Base-by-base conservation (phyloP, 2,329 filamentous ascomycete genomes). In the Chrysoporthe austroafricana region DNA sequence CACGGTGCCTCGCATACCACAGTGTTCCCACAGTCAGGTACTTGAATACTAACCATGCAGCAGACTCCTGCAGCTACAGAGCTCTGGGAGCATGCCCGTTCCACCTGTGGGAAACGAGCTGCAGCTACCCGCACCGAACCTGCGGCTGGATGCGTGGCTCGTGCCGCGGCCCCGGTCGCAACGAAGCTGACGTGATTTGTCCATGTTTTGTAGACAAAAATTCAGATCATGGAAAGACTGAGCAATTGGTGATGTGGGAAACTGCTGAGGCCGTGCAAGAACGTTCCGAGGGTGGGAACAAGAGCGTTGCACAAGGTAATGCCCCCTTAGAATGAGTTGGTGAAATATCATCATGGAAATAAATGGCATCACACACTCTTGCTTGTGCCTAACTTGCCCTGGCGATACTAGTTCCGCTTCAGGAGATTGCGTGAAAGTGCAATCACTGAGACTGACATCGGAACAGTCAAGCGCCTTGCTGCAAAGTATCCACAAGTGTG, bases 1-100 rank as follows among this genome's bases (percentile, higher is more conserved):
- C 34, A 62, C 66, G 66, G 66, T 63, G 58, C 50, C 36, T 44
- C 54, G 68, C 68, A 70, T 63, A 11, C 44, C 21, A n/a, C 44
- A 63, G 34, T 32, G 26, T 44, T 9, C 54, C 62, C 68, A 59
- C 62, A 63, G 6, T 43, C 42, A 52, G 62, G 64, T 43, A 62
- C 36, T 54, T 32, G 42, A 44, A 57, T n/a, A 60, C 48, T 39
- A 48, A 6, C 42, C 16, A 18, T 46, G 32, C 21, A 63, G 52
- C 36, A 50, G 52, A 50, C 44, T 13, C 9, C 46, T 39, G 42
- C 52, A 63, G 54, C 46, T 60, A 18, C 59, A 61, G 39, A 42
- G 34, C 13, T 11, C 14, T 16, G 32, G 8, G 8, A 18, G 43
- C 13, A 58, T 42, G 52, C 32, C 21, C 21, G 43, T 43, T 52